Percentiles rank a stretch among this genome's conserved stretches.
phyloP scores from a whole-genome alignment of 1,284 basidiomycete species.

The Inonotus hispidus region DNA sequence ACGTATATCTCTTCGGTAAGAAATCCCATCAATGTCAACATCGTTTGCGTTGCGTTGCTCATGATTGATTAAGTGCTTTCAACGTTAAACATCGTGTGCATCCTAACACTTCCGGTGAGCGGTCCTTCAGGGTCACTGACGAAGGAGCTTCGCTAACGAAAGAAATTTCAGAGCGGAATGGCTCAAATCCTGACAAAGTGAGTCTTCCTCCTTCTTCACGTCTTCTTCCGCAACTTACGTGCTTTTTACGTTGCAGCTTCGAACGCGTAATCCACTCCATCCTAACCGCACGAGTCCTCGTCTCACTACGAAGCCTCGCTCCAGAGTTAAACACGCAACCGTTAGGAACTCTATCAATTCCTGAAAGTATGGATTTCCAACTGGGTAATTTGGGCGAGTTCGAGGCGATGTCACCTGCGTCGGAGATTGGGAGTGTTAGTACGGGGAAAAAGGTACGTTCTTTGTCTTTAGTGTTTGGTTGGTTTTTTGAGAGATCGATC shows the following conservation, averaged over 20 bases:
- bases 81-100: neutral
- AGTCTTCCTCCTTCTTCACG: neutral
- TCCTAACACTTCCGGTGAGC: neutral
- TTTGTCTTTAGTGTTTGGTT: too few species aligned
- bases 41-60: neutral
- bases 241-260: neutral
- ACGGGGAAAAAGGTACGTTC: too few species aligned
- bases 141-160: neutral
- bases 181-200: neutral
- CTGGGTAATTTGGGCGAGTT: too few species aligned
- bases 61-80: neutral
- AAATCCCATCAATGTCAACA: neutral
- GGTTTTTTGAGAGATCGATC: too few species aligned
- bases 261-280: slow-evolving; percentile 2
- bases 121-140: neutral
- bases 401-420: too few species aligned
- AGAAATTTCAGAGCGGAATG: neutral
- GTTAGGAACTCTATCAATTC: too few species aligned
- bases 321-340: too few species aligned
- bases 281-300: neutral
- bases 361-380: too few species aligned
- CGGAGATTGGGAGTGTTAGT: too few species aligned
- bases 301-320: neutral
- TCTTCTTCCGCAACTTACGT: neutral
- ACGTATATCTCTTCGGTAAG: slow-evolving; percentile 2